Conservation (phyloP, 75 land plant species). For the Larix kaempferi region DNA sequence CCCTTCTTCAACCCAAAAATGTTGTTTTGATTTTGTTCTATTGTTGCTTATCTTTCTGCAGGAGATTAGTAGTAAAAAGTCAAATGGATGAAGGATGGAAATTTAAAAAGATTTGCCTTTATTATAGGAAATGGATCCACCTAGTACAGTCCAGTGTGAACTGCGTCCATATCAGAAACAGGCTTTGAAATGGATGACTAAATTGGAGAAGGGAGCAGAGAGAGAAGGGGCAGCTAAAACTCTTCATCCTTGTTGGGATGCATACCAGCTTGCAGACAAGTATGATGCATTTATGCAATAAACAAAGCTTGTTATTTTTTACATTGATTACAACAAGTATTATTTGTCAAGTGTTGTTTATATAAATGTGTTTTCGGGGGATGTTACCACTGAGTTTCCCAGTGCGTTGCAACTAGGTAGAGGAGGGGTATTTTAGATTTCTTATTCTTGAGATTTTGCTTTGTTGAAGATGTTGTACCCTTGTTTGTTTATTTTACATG, state of each 20-base stretch:
- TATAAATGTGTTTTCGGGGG: slow-evolving; percentile 82
- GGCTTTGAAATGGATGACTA: slow-evolving; percentile 85
- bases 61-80: neutral
- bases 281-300: slow-evolving; percentile 12
- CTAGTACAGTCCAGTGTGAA: slow-evolving; percentile 49
- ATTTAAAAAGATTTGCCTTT: too few relatives aligned
- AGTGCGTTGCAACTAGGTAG: slow-evolving; percentile 66
- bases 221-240: slow-evolving; percentile 55
- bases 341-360: slow-evolving; percentile 40
- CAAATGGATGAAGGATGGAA: neutral
- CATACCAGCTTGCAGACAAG: slow-evolving; percentile 64
- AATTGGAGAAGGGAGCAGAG: slow-evolving; percentile 49
- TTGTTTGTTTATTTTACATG: slow-evolving; percentile 4
- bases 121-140: slow-evolving; percentile 76
- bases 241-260: slow-evolving; percentile 92
- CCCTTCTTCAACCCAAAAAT: neutral
- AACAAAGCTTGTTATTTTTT: neutral
- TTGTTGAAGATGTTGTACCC: neutral
- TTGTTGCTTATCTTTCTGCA: neutral
- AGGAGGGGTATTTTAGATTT: slow-evolving; percentile 66
- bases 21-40: neutral
- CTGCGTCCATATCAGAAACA: slow-evolving; percentile 85
- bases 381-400: slow-evolving; percentile 71
- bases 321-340: neutral
- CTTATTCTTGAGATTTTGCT: neutral